Conservation (phyloP, 257 asterid species). For the Cruciata laevipes region DNA sequence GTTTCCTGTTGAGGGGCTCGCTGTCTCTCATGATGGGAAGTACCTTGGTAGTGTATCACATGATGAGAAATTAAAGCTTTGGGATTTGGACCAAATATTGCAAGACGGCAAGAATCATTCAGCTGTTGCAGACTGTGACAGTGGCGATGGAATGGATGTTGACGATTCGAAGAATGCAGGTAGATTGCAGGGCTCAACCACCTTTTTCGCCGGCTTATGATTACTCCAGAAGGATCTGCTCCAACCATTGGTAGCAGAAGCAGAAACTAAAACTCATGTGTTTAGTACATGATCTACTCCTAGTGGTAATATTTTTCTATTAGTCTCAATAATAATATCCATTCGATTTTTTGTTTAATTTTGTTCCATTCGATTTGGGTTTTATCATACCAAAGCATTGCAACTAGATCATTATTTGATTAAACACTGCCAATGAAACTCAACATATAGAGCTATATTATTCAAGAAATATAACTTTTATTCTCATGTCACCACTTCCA, state of each 20-base stretch:
- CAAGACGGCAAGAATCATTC: slow-evolving; percentile 38
- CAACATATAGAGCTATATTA: neutral
- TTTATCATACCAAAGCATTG: no score
- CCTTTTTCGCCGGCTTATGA: slow-evolving; percentile 62
- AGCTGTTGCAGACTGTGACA: slow-evolving; percentile 46
- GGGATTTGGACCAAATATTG: slow-evolving; percentile 73
- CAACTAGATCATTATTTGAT: no score
- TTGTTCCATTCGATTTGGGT: neutral
- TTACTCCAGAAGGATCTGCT: neutral
- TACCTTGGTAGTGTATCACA: slow-evolving; percentile 91
- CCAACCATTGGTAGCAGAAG: neutral
- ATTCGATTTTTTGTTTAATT: no score
- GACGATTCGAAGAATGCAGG: slow-evolving; percentile 40
- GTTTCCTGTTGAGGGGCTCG: slow-evolving; percentile 79
- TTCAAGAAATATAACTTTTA: no score
- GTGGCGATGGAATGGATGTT: slow-evolving; percentile 65
- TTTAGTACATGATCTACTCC: neutral
- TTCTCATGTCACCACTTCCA: neutral
- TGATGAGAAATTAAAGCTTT: slow-evolving; percentile 67
- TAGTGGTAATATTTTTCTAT: no score
- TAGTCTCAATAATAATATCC: neutral
- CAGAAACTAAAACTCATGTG: neutral
- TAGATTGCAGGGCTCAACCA: slow-evolving; percentile 37
- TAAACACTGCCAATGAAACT: neutral
- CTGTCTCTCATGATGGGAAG: slow-evolving; percentile 78